Conservation (phyloP, 805 yeast genomes). For the Kuraishia hungarica region DNA sequence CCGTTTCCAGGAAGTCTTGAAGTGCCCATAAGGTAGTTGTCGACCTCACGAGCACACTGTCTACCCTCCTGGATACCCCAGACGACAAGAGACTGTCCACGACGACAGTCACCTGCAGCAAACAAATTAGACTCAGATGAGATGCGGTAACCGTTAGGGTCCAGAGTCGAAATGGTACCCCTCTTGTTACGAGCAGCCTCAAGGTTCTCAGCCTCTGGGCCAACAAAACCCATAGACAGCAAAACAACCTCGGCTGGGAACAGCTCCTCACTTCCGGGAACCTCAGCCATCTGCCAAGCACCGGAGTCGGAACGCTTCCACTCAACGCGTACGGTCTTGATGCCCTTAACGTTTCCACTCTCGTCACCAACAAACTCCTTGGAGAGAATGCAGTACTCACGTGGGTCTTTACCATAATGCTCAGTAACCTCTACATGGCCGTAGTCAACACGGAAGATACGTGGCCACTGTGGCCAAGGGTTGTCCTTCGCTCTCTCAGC, state of each 20-base stretch:
- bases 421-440: constrained; percentile 94
- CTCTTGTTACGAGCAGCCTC: constrained; percentile 64
- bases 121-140: constrained; percentile 58
- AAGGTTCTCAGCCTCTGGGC: constrained; percentile 83
- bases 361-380: constrained; percentile 95
- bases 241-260: constrained; percentile 93
- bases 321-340: constrained; percentile 94
- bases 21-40: constrained; percentile 64
- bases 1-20: constrained; percentile 92
- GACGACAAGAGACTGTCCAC: constrained; percentile 96
- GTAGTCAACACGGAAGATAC: constrained; percentile 94
- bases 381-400: constrained; percentile 91
- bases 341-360: constrained; percentile 90
- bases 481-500: constrained; percentile 80
- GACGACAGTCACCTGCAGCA: constrained; percentile 98
- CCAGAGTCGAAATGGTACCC: constrained; percentile 70
- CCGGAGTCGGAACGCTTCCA: constrained; percentile 95
- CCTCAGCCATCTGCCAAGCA: constrained; percentile 98
- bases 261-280: constrained; percentile 88
- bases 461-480: constrained; percentile 99
- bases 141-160: constrained; percentile 60
- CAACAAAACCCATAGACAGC: constrained; percentile 95
- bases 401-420: constrained; percentile 95
- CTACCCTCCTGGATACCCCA: constrained; percentile 99
- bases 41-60: constrained; percentile 96